phyloP scores from a whole-genome alignment of 352 stramenopile species.

The Phytophthora foliorum region DNA sequence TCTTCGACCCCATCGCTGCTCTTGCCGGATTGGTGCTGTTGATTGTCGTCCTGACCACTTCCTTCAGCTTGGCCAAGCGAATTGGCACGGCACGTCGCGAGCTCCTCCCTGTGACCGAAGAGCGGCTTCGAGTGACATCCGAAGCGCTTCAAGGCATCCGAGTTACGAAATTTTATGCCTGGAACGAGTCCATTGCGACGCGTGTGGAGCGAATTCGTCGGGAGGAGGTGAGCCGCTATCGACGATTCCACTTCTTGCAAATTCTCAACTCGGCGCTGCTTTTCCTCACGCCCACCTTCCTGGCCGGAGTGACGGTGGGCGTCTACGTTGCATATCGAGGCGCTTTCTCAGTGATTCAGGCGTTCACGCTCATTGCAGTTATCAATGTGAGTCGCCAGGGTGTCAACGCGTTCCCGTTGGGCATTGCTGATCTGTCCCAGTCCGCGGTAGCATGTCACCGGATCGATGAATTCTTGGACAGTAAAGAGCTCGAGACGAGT shows the following conservation, averaged over 20 bases:
- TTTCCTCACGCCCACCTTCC: slow-evolving; percentile 58
- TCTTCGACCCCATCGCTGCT: slow-evolving; percentile 36
- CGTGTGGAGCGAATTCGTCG: slow-evolving; percentile 52
- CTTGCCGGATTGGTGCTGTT: slow-evolving; percentile 26
- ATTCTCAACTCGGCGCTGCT: slow-evolving; percentile 70
- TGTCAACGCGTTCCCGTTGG: slow-evolving; percentile 40
- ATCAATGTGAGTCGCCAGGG: slow-evolving; percentile 44
- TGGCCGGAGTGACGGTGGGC: slow-evolving; percentile 49
- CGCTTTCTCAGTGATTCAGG: slow-evolving; percentile 54
- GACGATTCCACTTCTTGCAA: slow-evolving; percentile 53
- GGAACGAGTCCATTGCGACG: slow-evolving; percentile 58
- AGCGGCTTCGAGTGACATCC: slow-evolving; percentile 94
- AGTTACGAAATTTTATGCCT: slow-evolving; percentile 93
- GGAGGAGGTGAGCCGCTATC: slow-evolving; percentile 52
- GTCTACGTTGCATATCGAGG: slow-evolving; percentile 54
- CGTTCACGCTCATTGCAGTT: slow-evolving; percentile 48
- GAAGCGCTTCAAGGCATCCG: slow-evolving; percentile 93
- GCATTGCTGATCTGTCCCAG: slow-evolving; percentile 42
- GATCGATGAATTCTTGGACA: slow-evolving; percentile 42
- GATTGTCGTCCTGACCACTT: slow-evolving; percentile 24
- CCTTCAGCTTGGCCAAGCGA: slow-evolving; percentile 28
- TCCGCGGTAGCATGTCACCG: slow-evolving; percentile 32
- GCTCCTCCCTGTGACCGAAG: slow-evolving; percentile 53
- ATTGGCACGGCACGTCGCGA: slow-evolving; percentile 46
- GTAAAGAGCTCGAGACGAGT: slow-evolving; percentile 30